A percentile compares a stretch with the other conserved stretches of the same genome.
Evolutionary conservation across 1,284 basidiomycete genomes (phyloP).

Genomic region (Boletus calvinii): DNA sequence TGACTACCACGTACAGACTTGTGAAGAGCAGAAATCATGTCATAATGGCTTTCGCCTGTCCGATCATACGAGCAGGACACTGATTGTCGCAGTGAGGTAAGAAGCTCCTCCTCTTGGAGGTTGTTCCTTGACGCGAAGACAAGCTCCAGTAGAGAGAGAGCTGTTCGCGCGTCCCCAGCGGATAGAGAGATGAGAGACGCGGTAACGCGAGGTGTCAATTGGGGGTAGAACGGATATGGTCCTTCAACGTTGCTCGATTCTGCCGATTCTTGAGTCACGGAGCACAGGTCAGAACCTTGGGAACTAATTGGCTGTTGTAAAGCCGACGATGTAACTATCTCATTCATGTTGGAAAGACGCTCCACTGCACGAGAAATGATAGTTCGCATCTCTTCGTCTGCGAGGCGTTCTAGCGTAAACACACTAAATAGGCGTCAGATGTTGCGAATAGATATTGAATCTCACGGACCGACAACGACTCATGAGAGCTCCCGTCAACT

Average conservation of each 20-base stretch:
- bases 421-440: conserved; percentile 44
- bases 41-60: conserved; percentile 75
- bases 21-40: conserved; percentile 88
- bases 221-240: conserved; percentile 39
- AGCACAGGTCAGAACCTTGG: conserved; percentile 12
- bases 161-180: conserved; percentile 69
- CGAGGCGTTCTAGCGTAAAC: conserved; percentile 61
- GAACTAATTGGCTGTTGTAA: conserved; percentile 10
- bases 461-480: conserved; percentile 73
- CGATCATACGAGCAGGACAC: conserved; percentile 70
- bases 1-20: conserved; percentile 84
- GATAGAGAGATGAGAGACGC: conserved; percentile 56
- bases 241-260: conserved; percentile 9
- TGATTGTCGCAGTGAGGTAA: conserved; percentile 51
- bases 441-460: not conserved
- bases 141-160: conserved; percentile 65
- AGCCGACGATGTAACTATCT: not conserved
- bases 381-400: conserved; percentile 53
- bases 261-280: conserved; percentile 21
- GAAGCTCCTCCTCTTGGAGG: conserved; percentile 44
- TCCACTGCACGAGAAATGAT: conserved; percentile 54
- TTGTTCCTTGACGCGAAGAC: conserved; percentile 44
- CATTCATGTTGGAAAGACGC: conserved; percentile 32
- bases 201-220: conserved; percentile 49
- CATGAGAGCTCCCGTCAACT: conserved; percentile 72